Evolutionary conservation across 805 yeast species (phyloP).

Genomic region (Cyberlindnera petersonii): DNA sequence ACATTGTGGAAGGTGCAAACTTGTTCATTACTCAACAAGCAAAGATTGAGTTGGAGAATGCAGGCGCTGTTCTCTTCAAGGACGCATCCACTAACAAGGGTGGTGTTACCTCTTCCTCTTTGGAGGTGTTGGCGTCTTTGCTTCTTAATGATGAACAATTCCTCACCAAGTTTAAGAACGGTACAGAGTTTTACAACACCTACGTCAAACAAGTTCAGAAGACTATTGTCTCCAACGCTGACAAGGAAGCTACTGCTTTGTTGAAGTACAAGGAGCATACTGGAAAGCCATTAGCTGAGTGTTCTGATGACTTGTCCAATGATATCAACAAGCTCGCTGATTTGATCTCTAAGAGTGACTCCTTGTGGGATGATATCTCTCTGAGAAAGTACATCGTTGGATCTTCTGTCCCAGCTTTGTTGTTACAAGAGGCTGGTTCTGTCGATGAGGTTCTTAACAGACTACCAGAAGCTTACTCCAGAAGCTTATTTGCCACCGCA

Average conservation of each 20-base stretch:
- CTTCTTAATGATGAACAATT: slow-evolving; percentile 85
- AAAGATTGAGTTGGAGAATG: slow-evolving; percentile 76
- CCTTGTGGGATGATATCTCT: slow-evolving; percentile 76
- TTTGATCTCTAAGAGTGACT: slow-evolving; percentile 76
- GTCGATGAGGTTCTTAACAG: slow-evolving; percentile 63
- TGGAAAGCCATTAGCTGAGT: slow-evolving; percentile 54
- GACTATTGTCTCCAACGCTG: slow-evolving; percentile 73
- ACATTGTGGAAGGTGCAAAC: slow-evolving; percentile 96
- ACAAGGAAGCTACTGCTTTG: slow-evolving; percentile 77
- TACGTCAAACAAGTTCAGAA: slow-evolving; percentile 83
- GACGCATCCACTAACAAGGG: slow-evolving; percentile 98
- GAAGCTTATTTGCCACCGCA: slow-evolving; percentile 60
- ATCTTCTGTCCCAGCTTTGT: slow-evolving; percentile 73
- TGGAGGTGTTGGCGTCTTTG: slow-evolving; percentile 92
- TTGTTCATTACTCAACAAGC: slow-evolving; percentile 93
- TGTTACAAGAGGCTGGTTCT: slow-evolving; percentile 68
- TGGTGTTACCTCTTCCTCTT: slow-evolving; percentile 95
- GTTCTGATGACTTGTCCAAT: slow-evolving; percentile 79
- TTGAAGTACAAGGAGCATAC: slow-evolving; percentile 72
- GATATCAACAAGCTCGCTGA: slow-evolving; percentile 84
- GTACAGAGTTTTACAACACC: slow-evolving; percentile 72
- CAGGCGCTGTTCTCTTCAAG: slow-evolving; percentile 84
- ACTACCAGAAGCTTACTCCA: slow-evolving; percentile 84
- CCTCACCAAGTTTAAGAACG: slow-evolving; percentile 64
- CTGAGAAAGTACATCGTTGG: slow-evolving; percentile 75